phyloP scores from a whole-genome alignment of 495 filamentous ascomycete genomes.

The Aspergillus cristatus region DNA sequence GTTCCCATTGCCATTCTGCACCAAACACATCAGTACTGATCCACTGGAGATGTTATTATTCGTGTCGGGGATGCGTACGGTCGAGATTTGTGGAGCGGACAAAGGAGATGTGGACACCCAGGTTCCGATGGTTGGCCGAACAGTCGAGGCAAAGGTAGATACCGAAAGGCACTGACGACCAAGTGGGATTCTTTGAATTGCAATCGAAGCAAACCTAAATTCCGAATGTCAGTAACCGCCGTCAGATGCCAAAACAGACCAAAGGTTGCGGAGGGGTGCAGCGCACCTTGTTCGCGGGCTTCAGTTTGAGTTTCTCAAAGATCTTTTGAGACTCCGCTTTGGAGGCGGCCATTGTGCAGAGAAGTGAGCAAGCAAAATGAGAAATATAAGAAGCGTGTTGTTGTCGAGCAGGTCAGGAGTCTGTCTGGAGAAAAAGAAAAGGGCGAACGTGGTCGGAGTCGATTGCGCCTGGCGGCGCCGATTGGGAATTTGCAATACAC shows the following conservation, averaged over 20 bases:
- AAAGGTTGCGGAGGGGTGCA: conserved; percentile 15
- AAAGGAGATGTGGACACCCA: conserved; percentile 94
- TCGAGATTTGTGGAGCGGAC: conserved; percentile 97
- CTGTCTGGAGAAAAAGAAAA: conserved; percentile 11
- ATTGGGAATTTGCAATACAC: conserved; percentile 1
- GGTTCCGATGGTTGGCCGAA: conserved; percentile 82
- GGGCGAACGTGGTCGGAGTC: conserved; percentile 26
- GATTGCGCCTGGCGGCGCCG: background rate
- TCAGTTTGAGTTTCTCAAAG: conserved; percentile 93
- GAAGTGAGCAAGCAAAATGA: background rate
- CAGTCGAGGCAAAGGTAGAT: conserved; percentile 98
- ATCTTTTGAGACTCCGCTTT: conserved; percentile 95
- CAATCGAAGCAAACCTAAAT: conserved; percentile 95
- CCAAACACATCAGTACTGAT: conserved; percentile 11
- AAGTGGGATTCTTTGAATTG: conserved; percentile 91
- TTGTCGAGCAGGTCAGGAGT: background rate
- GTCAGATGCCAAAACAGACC: conserved; percentile 9
- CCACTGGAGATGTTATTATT: background rate
- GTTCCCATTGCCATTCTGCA: conserved; percentile 98
- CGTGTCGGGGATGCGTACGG: conserved; percentile 52
- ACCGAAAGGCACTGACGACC: conserved; percentile 93
- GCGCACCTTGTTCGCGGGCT: conserved; percentile 86
- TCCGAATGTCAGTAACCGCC: conserved; percentile 8
- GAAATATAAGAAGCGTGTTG: background rate
- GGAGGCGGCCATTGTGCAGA: conserved; percentile 65